A percentile compares a stretch with the other conserved stretches of the same genome.
Conservation (phyloP, 2,329 filamentous ascomycete genomes). For the Venturia carpophila region DNA sequence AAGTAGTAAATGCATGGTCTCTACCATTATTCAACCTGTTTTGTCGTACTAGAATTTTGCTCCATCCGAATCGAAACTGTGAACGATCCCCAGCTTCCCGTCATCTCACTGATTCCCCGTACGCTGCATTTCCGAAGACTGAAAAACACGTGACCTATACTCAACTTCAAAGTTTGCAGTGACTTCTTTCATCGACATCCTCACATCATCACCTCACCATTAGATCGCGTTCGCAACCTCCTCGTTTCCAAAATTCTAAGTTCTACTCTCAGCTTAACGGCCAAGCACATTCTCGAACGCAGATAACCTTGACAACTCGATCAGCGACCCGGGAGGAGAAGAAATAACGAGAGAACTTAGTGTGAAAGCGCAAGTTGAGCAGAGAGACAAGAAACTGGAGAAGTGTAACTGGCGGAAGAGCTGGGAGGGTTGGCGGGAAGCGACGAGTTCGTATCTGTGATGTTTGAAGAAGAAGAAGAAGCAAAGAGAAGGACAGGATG, state of each 20-base stretch:
- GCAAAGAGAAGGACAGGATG: background rate
- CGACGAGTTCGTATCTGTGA: background rate
- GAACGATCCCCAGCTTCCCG: too few relatives aligned
- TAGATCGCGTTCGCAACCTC: background rate
- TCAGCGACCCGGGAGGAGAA: background rate
- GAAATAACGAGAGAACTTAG: background rate
- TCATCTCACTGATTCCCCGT: background rate
- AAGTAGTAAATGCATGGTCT: conserved; percentile 7
- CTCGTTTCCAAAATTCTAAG: too few relatives aligned
- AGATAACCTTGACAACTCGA: background rate
- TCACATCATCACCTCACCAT: background rate
- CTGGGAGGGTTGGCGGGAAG: background rate
- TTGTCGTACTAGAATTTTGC: background rate
- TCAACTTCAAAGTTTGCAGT: background rate
- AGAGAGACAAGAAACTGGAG: background rate
- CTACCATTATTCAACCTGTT: background rate
- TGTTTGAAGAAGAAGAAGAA: background rate
- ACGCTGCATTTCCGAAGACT: background rate
- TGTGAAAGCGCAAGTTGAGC: background rate
- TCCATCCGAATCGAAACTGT: background rate
- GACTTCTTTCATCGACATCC: background rate
- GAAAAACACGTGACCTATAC: background rate
- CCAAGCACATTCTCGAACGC: background rate
- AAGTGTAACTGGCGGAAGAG: background rate
- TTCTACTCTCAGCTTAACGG: too few relatives aligned